These are phyloP conservation scores for Marchantia polymorpha DNA, from an alignment of 225 moss, liverwort and hornwort genomes.

Conservation along the genomic window DNA sequence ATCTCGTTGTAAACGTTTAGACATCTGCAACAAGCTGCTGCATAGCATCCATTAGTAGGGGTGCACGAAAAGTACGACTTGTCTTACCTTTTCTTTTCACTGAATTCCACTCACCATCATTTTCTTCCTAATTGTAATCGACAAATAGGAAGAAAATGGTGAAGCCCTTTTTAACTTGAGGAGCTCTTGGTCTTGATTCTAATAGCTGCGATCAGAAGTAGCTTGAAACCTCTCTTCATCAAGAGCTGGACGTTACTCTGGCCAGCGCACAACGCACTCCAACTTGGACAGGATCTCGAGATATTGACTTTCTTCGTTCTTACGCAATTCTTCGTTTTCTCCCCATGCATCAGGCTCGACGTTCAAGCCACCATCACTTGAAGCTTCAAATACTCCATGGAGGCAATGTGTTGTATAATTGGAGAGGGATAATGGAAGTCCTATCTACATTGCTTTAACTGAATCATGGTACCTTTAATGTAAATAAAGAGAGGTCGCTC, in stretches of 20 bases:
- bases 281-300: conserved; percentile 86
- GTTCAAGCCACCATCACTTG: conserved; percentile 92
- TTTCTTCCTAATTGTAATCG: conserved; percentile 51
- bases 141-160: conserved; percentile 49
- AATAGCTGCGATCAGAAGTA: conserved; percentile 91
- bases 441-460: conserved; percentile 83
- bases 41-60: conserved; percentile 57
- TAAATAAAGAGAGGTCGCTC: conserved; percentile 89
- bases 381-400: conserved; percentile 95
- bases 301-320: conserved; percentile 63
- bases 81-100: conserved; percentile 93
- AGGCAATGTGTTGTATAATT: conserved; percentile 87
- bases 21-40: too few species aligned
- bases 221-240: conserved; percentile 84
- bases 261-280: conserved; percentile 55
- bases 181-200: conserved; percentile 77
- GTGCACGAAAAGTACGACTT: conserved; percentile 60
- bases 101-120: conserved; percentile 89
- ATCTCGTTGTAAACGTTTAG: too few species aligned
- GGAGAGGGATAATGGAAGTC: conserved; percentile 92
- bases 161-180: conserved; percentile 79
- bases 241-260: conserved; percentile 79
- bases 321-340: conserved; percentile 69
- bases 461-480: conserved; percentile 93
- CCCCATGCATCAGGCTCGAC: conserved; percentile 95